A percentile compares a stretch with the other conserved stretches of the same genome.
phyloP scores from a whole-genome alignment of 1,139 yeast species.

The Suhomyces wounanorum region DNA sequence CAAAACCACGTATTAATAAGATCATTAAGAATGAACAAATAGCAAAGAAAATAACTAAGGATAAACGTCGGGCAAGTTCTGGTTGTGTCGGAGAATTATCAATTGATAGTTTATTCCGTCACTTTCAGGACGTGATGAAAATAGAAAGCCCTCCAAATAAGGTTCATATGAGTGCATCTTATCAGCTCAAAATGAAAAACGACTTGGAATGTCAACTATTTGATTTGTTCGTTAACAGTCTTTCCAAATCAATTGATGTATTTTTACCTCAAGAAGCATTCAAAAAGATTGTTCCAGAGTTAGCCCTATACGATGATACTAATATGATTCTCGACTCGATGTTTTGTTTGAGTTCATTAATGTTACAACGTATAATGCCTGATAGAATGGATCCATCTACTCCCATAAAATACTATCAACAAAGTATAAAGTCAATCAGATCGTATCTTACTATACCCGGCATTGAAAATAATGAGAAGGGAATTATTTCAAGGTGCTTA shows the following conservation, averaged over 20 bases:
- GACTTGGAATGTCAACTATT: slow-evolving; percentile 34
- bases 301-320: slow-evolving; percentile 42
- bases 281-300: slow-evolving; percentile 34
- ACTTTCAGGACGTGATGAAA: slow-evolving; percentile 27
- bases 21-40: slow-evolving; percentile 19
- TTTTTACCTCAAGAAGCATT: slow-evolving; percentile 34
- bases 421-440: slow-evolving; percentile 36
- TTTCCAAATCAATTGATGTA: slow-evolving; percentile 34
- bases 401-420: slow-evolving; percentile 41
- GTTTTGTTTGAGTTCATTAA: slow-evolving; percentile 38
- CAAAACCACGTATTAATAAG: slow-evolving; percentile 40
- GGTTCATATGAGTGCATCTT: slow-evolving; percentile 7
- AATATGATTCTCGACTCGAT: slow-evolving; percentile 38
- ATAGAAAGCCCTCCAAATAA: slow-evolving; percentile 17
- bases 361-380: slow-evolving; percentile 33
- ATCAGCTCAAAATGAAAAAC: slow-evolving; percentile 21
- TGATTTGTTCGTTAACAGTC: slow-evolving; percentile 34
- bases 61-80: slow-evolving; percentile 5
- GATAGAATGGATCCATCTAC: slow-evolving; percentile 30
- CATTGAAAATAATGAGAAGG: slow-evolving; percentile 27
- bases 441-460: slow-evolving; percentile 29
- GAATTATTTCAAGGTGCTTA: slow-evolving; percentile 37
- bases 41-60: slow-evolving; percentile 4
- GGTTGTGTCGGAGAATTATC: slow-evolving; percentile 24
- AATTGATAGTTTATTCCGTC: slow-evolving; percentile 28